Conservation (phyloP, 768 basidiomycete species). For the Austroboletus eburneus region DNA sequence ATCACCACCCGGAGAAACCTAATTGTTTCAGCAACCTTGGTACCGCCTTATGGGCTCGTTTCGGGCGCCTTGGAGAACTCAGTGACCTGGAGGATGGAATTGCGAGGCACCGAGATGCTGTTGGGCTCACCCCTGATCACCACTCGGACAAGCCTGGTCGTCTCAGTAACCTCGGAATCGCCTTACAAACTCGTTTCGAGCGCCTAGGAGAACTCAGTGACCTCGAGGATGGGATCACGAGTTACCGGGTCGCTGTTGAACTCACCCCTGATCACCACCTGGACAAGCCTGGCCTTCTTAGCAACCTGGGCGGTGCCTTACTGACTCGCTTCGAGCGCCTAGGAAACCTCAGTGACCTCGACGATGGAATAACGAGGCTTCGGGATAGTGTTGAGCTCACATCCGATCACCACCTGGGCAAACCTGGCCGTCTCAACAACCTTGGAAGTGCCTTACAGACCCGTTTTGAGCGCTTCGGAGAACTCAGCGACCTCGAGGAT, state of each 20-base stretch:
- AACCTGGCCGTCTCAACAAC: no score
- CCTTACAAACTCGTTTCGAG: not conserved
- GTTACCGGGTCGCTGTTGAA: no score
- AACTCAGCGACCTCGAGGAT: slow-evolving; percentile 5
- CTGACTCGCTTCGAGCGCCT: not conserved
- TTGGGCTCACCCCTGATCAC: not conserved
- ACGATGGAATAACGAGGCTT: not conserved
- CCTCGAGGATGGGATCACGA: no score
- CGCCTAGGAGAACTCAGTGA: not conserved
- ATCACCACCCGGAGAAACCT: no score
- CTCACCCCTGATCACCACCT: not conserved
- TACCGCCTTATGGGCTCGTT: no score
- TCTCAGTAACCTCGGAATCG: not conserved
- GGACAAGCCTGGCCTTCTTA: not conserved
- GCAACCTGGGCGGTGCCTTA: slow-evolving; percentile 1
- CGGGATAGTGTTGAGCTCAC: slow-evolving; percentile 3
- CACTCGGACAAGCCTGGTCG: not conserved
- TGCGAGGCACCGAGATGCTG: not conserved
- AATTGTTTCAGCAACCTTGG: no score
- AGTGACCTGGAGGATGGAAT: no score
- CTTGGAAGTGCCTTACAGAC: no score
- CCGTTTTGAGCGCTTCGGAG: no score
- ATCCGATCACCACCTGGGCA: slow-evolving; percentile 9
- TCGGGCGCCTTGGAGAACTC: no score
- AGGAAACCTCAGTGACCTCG: not conserved